Percentiles rank a stretch among this genome's conserved stretches.
phyloP scores from a whole-genome alignment of 371 early-diverging fungal species.

The Mortierella sp. region DNA sequence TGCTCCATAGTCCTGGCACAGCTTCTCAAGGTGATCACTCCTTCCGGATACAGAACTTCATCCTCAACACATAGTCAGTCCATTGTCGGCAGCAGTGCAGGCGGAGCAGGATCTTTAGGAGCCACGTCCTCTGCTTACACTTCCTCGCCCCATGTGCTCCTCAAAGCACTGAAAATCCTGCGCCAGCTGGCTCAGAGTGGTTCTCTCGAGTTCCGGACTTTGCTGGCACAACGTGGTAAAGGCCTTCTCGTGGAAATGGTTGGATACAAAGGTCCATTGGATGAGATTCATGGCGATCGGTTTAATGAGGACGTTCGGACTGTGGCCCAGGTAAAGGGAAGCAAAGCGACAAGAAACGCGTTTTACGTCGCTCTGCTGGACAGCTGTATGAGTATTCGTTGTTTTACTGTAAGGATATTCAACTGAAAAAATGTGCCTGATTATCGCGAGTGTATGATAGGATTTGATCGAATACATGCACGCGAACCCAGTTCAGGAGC shows the following conservation, averaged over 20 bases:
- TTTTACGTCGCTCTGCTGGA: too few species aligned
- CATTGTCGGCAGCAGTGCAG: not conserved
- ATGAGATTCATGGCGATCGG: constrained; percentile 48
- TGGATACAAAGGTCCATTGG: constrained; percentile 40
- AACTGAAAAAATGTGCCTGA: not conserved
- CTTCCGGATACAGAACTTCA: constrained; percentile 8
- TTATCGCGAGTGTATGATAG: not conserved
- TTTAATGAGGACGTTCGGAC: constrained; percentile 34
- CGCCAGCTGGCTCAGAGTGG: constrained; percentile 50
- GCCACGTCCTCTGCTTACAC: constrained; percentile 17
- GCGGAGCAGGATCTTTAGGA: not conserved
- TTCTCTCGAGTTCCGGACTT: constrained; percentile 34
- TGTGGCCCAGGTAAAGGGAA: constrained; percentile 27
- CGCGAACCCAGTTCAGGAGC: constrained; percentile 47
- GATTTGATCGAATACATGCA: constrained; percentile 52
- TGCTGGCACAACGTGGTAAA: constrained; percentile 35
- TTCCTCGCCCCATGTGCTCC: constrained; percentile 37
- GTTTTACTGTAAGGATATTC: too few species aligned
- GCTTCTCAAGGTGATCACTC: constrained; percentile 43
- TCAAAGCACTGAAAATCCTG: constrained; percentile 51
- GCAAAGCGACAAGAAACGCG: not conserved
- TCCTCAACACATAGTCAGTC: constrained; percentile 10
- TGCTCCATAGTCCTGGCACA: constrained; percentile 28
- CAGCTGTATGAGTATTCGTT: too few species aligned
- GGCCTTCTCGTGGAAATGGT: constrained; percentile 21